Conservation (phyloP, 345 rosid genomes). For the Noccaea bulbosa region DNA sequence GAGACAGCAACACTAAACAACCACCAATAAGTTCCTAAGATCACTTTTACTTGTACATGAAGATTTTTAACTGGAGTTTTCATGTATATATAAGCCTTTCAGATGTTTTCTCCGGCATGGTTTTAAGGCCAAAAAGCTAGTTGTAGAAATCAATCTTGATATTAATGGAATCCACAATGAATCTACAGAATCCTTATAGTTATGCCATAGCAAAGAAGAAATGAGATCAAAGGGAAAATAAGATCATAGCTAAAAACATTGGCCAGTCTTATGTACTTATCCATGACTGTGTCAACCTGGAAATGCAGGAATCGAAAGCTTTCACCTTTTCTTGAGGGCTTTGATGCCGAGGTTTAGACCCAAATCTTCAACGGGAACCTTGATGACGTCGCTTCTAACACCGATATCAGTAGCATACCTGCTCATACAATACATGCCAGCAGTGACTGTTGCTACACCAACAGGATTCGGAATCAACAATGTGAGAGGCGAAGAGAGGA, state of each 20-base stretch:
- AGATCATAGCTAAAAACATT: slow-evolving; percentile 26
- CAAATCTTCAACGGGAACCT: slow-evolving; percentile 79
- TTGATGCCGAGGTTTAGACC: slow-evolving; percentile 29
- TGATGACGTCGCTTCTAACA: slow-evolving; percentile 80
- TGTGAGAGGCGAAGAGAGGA: slow-evolving; percentile 81
- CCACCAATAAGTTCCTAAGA: slow-evolving; percentile 33
- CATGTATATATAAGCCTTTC: slow-evolving; percentile 36
- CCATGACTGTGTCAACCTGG: slow-evolving; percentile 1
- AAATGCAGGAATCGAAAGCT: slow-evolving; percentile 11
- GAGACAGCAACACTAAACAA: slow-evolving; percentile 35
- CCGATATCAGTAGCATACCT: slow-evolving; percentile 95
- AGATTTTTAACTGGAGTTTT: slow-evolving; percentile 26
- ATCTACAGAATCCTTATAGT: slow-evolving; percentile 22
- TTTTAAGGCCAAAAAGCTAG: slow-evolving; percentile 26
- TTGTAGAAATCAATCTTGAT: slow-evolving; percentile 26
- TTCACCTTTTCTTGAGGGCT: slow-evolving; percentile 21
- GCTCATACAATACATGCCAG: slow-evolving; percentile 95
- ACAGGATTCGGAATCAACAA: slow-evolving; percentile 92
- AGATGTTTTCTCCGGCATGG: slow-evolving; percentile 28
- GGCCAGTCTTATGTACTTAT: slow-evolving; percentile 32
- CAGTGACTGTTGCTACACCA: slow-evolving; percentile 89
- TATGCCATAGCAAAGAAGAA: slow-evolving; percentile 29
- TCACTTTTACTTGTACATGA: slow-evolving; percentile 14
- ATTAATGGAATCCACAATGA: slow-evolving; percentile 8
- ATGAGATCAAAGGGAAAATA: not conserved